phyloP scores from a whole-genome alignment of 2,329 filamentous ascomycete species.

The Xylaria sp. region DNA sequence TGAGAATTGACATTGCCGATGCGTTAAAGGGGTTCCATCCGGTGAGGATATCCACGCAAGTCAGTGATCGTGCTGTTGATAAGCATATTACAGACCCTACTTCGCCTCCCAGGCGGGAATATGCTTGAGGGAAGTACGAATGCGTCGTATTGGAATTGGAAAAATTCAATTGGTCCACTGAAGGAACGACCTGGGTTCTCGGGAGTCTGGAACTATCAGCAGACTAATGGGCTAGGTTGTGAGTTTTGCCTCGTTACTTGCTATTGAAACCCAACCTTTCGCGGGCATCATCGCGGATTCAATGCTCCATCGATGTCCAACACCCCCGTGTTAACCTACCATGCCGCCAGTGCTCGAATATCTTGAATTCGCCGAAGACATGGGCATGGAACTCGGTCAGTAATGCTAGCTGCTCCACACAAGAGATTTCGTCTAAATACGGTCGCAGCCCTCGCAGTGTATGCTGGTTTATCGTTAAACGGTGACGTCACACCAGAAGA shows the following conservation, averaged over 20 bases:
- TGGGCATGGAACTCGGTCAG: constrained; percentile 64
- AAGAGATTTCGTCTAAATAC: constrained; percentile 17
- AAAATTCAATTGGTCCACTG: constrained; percentile 65
- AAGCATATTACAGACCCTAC: constrained; percentile 56
- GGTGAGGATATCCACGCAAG: constrained; percentile 46
- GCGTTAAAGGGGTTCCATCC: constrained; percentile 64
- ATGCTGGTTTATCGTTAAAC: constrained; percentile 66
- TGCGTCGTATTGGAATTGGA: constrained; percentile 62
- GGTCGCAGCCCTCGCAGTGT: constrained; percentile 64
- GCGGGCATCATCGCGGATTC: background rate
- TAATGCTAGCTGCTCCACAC: background rate
- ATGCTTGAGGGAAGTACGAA: constrained; percentile 64
- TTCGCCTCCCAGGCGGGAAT: constrained; percentile 74
- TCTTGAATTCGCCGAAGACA: constrained; percentile 69
- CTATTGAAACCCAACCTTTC: too few species aligned
- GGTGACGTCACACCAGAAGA: constrained; percentile 62
- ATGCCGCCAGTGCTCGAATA: constrained; percentile 63
- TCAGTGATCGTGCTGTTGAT: constrained; percentile 12
- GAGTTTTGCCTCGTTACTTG: constrained; percentile 6
- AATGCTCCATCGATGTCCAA: background rate
- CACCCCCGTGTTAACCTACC: background rate
- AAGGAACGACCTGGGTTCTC: constrained; percentile 65
- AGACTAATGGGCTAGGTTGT: constrained; percentile 69
- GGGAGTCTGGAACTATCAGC: constrained; percentile 69
- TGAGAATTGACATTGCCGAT: constrained; percentile 66